Conservation (phyloP, 495 filamentous ascomycete species). For the Penicillium mononematosum region DNA sequence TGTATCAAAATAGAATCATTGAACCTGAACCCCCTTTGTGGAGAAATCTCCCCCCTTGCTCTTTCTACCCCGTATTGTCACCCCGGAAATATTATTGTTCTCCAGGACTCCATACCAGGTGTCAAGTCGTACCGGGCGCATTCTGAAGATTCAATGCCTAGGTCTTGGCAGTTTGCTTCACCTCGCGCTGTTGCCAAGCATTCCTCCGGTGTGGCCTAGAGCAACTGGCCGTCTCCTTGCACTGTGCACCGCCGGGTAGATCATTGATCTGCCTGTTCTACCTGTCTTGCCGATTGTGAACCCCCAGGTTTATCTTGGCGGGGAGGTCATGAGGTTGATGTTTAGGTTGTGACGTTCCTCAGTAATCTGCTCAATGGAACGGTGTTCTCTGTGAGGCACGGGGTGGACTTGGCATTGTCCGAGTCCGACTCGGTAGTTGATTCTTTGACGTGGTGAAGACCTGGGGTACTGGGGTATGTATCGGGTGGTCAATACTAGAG, state of each 20-base stretch:
- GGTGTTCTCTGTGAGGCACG: conserved; percentile 2
- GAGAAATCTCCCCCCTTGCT: conserved; percentile 2
- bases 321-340: background rate
- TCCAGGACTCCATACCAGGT: background rate
- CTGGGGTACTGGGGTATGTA: background rate
- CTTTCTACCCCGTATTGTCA: conserved; percentile 12
- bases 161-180: conserved; percentile 25
- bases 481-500: background rate
- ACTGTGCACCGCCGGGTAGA: conserved; percentile 11
- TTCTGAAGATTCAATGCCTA: conserved; percentile 27
- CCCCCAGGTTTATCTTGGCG: conserved; percentile 4
- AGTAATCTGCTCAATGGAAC: background rate
- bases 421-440: background rate
- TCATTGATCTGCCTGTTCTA: conserved; percentile 17
- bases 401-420: conserved; percentile 7
- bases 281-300: conserved; percentile 1
- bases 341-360: background rate
- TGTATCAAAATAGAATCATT: background rate
- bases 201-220: conserved; percentile 16
- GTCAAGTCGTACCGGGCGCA: conserved; percentile 22
- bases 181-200: conserved; percentile 23
- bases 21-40: conserved; percentile 7
- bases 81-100: conserved; percentile 3
- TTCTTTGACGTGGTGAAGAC: background rate
- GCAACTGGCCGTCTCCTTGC: conserved; percentile 5